A percentile compares a stretch with the other conserved stretches of the same genome.
These are phyloP conservation scores for Kodamaea jinghongensis DNA, from an alignment of 805 yeast genomes.

Conservation along the genomic window DNA sequence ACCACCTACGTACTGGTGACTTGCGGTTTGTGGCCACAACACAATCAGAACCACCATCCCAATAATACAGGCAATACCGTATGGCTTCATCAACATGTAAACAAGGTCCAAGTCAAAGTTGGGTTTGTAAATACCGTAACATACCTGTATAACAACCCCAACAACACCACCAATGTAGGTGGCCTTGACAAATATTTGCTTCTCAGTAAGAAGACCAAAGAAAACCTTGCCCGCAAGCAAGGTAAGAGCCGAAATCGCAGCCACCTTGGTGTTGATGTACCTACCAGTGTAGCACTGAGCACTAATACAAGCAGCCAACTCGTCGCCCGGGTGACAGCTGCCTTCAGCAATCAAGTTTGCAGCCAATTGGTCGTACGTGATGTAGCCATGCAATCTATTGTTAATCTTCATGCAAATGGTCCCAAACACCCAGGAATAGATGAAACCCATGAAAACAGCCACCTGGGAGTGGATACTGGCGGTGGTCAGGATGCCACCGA, in stretches of 20 bases:
- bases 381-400: constrained; percentile 23
- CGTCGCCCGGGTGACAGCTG: constrained; percentile 19
- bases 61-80: constrained; percentile 23
- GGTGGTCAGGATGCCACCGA: constrained; percentile 29
- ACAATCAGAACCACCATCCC: constrained; percentile 17
- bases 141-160: constrained; percentile 18
- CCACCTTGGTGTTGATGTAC: constrained; percentile 21
- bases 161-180: constrained; percentile 24
- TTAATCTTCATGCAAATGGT: constrained; percentile 25
- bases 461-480: constrained; percentile 17
- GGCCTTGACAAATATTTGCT: constrained; percentile 5
- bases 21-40: constrained; percentile 30
- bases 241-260: constrained; percentile 23
- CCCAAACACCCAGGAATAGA: constrained; percentile 23
- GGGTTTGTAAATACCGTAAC: constrained; percentile 28
- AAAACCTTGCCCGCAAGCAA: constrained; percentile 20
- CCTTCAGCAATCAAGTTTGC: constrained; percentile 23
- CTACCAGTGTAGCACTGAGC: constrained; percentile 25
- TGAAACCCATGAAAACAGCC: constrained; percentile 14
- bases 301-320: constrained; percentile 17
- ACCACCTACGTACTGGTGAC: constrained; percentile 19
- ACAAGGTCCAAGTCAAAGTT: constrained; percentile 22
- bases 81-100: constrained; percentile 22
- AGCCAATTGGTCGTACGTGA: constrained; percentile 18
- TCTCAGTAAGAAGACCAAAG: constrained; percentile 18